These are phyloP conservation scores for Serendipita sp. DNA, from an alignment of 768 basidiomycete genomes.

Conservation along the genomic window DNA sequence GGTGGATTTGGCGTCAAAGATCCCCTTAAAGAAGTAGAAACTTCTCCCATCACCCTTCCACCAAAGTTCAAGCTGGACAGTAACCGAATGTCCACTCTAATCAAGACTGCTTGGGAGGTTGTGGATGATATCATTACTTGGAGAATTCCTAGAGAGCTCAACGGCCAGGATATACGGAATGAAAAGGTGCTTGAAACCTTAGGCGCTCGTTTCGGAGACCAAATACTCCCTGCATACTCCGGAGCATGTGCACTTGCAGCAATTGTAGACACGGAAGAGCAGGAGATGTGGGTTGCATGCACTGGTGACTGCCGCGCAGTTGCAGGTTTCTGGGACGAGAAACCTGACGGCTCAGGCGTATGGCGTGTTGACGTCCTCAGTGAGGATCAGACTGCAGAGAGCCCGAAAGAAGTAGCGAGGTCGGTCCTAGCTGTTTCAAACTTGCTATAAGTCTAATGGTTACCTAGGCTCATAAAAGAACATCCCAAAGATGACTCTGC, in stretches of 20 bases:
- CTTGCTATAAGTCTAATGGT: slow-evolving; percentile 5
- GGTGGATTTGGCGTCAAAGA: slow-evolving; percentile 30
- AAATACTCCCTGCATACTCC: slow-evolving; percentile 12
- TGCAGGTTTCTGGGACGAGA: slow-evolving; percentile 76
- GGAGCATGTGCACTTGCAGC: slow-evolving; percentile 88
- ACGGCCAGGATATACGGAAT: slow-evolving; percentile 3
- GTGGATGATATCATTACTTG: slow-evolving; percentile 61
- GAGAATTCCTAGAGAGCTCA: neutral
- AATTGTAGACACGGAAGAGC: slow-evolving; percentile 66
- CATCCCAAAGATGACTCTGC: slow-evolving; percentile 63
- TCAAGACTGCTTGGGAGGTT: neutral
- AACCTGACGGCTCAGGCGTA: slow-evolving; percentile 41
- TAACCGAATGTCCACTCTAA: neutral
- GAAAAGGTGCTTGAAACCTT: slow-evolving; percentile 7
- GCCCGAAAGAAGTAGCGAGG: slow-evolving; percentile 70
- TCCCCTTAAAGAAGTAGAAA: slow-evolving; percentile 45
- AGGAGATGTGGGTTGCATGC: slow-evolving; percentile 75
- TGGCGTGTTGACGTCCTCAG: slow-evolving; percentile 92
- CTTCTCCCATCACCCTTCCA: slow-evolving; percentile 42
- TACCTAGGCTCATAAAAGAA: slow-evolving; percentile 55
- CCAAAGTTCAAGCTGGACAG: slow-evolving; percentile 31
- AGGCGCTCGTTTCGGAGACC: neutral
- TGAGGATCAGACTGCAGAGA: slow-evolving; percentile 93
- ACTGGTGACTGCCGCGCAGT: slow-evolving; percentile 93
- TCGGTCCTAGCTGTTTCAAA: slow-evolving; percentile 20